Evolutionary conservation across 2,329 filamentous ascomycete genomes (phyloP).

Genomic region (Hymenoscyphus linearis): DNA sequence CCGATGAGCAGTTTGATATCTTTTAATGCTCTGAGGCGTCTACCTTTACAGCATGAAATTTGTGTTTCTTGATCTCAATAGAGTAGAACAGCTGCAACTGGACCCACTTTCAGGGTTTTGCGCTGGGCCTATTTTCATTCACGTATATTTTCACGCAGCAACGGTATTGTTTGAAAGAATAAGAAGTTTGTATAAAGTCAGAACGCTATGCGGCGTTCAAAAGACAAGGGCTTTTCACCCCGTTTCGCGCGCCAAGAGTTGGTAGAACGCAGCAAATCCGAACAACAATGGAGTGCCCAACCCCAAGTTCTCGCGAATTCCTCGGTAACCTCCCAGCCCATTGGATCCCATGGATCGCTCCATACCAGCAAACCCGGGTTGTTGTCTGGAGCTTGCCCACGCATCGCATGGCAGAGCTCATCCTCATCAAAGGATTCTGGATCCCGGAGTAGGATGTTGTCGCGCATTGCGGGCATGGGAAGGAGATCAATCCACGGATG

Average conservation of each 20-base stretch:
- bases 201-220: too few relatives aligned
- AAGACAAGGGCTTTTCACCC: constrained; percentile 26
- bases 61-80: too few relatives aligned
- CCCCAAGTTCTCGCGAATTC: constrained; percentile 34
- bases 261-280: constrained; percentile 29
- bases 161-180: too few relatives aligned
- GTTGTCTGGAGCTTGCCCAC: constrained; percentile 29
- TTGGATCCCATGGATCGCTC: constrained; percentile 32
- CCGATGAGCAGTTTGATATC: too few relatives aligned
- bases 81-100: too few relatives aligned
- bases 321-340: constrained; percentile 36
- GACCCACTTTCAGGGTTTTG: too few relatives aligned
- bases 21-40: too few relatives aligned
- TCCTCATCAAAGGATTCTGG: constrained; percentile 24
- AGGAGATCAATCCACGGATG: constrained; percentile 30
- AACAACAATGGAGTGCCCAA: constrained; percentile 32
- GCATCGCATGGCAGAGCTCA: constrained; percentile 29
- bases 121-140: too few relatives aligned
- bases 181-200: too few relatives aligned
- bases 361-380: constrained; percentile 28
- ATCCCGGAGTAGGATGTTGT: constrained; percentile 27
- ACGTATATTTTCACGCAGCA: too few relatives aligned
- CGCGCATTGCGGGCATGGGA: constrained; percentile 27
- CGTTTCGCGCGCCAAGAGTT: constrained; percentile 32
- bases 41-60: too few relatives aligned